Percentiles rank a stretch among this genome's conserved stretches.
These are phyloP conservation scores for Aphanomyces euteiches DNA, from an alignment of 352 stramenopile genomes.

Conservation along the genomic window DNA sequence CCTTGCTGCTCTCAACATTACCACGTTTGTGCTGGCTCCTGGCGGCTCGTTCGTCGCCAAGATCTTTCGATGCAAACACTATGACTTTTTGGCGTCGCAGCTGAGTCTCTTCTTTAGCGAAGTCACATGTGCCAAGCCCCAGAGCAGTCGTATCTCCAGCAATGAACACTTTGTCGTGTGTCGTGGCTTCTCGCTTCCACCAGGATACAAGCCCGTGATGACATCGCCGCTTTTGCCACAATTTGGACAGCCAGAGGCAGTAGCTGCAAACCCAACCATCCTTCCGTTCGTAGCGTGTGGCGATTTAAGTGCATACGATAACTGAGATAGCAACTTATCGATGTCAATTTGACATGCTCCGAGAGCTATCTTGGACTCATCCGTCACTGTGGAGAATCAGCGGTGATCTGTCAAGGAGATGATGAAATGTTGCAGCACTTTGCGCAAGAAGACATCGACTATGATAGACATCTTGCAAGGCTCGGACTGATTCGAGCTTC, in stretches of 20 bases:
- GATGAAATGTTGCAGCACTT: no score
- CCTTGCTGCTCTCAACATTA: slow-evolving; percentile 97
- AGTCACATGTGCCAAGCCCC: slow-evolving; percentile 96
- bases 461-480: no score
- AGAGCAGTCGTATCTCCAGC: slow-evolving; percentile 92
- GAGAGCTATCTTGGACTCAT: no score
- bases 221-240: slow-evolving; percentile 67
- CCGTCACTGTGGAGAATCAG: no score
- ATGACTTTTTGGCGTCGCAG: slow-evolving; percentile 94
- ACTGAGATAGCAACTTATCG: not conserved
- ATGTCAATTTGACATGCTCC: no score
- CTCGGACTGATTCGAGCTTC: no score
- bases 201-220: slow-evolving; percentile 82
- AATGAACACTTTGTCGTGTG: slow-evolving; percentile 97
- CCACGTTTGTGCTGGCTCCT: slow-evolving; percentile 90
- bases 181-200: slow-evolving; percentile 86
- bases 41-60: slow-evolving; percentile 98
- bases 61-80: slow-evolving; percentile 97
- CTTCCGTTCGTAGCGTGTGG: slow-evolving; percentile 91
- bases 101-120: slow-evolving; percentile 94
- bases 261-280: slow-evolving; percentile 58
- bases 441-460: no score
- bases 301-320: slow-evolving; percentile 90
- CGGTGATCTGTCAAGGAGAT: no score
- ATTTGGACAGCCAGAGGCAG: slow-evolving; percentile 49